These are phyloP conservation scores for Colletotrichum tanaceti DNA, from an alignment of 2,329 filamentous ascomycete species.

Conservation along the genomic window DNA sequence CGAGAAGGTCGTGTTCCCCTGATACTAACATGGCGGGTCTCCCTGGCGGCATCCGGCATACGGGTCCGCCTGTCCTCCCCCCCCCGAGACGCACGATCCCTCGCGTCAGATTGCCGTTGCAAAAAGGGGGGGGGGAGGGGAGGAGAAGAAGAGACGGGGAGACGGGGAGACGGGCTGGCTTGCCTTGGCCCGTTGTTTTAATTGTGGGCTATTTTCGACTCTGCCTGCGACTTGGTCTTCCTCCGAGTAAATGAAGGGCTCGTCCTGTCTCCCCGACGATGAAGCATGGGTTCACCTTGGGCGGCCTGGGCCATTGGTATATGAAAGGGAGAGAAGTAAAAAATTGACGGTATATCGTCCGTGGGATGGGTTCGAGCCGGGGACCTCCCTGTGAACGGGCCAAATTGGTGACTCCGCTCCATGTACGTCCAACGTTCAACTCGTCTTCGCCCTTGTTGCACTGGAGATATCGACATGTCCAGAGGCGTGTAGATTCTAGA, in stretches of 20 bases:
- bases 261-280: conserved; percentile 1
- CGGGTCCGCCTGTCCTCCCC: no score
- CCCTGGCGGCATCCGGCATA: conserved; percentile 10
- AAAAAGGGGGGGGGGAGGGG: not conserved
- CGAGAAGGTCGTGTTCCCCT: not conserved
- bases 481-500: not conserved
- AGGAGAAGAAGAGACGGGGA: not conserved
- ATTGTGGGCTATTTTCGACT: conserved; percentile 36
- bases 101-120: conserved; percentile 32
- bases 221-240: conserved; percentile 27
- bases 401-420: conserved; percentile 34
- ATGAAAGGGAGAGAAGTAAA: no score
- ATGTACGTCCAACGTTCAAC: conserved; percentile 25
- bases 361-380: conserved; percentile 13
- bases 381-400: conserved; percentile 24
- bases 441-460: conserved; percentile 1
- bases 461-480: conserved; percentile 28
- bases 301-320: conserved; percentile 13
- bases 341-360: conserved; percentile 26
- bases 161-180: not conserved
- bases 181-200: conserved; percentile 29
- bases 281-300: conserved; percentile 31
- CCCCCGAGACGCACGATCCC: conserved; percentile 19
- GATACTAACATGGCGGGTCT: conserved; percentile 12
- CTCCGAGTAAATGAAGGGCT: conserved; percentile 32